Percentiles rank a stretch among this genome's conserved stretches.
These are phyloP conservation scores for Chlorophyllum brunneum DNA, from an alignment of 768 basidiomycete species.

Conservation along the genomic window DNA sequence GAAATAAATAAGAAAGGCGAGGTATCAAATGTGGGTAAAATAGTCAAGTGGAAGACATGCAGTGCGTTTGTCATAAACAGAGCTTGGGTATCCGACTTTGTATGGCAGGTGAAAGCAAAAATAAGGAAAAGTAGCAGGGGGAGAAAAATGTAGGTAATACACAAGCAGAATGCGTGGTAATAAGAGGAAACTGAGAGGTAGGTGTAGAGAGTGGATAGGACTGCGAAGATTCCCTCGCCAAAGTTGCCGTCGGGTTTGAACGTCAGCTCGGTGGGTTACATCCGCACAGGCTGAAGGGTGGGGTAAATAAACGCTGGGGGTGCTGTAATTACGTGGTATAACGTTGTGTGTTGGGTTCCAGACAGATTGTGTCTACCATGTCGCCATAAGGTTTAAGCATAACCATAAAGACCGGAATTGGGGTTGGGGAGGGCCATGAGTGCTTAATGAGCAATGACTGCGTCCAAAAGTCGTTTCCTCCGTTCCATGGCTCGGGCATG, in stretches of 20 bases:
- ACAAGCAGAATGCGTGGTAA: neutral
- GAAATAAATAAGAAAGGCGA: neutral
- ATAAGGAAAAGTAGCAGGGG: neutral
- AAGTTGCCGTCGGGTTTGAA: neutral
- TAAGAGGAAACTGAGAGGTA: neutral
- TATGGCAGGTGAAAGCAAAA: neutral
- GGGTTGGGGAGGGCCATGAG: neutral
- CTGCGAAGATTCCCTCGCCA: neutral
- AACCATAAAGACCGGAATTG: neutral
- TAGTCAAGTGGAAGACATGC: neutral
- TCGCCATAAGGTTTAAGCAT: constrained; percentile 11
- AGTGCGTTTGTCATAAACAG: neutral
- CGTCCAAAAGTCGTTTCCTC: constrained; percentile 9
- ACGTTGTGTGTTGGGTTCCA: neutral
- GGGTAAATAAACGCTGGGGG: no score
- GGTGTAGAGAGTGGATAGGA: neutral
- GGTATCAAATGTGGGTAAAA: constrained; percentile 4
- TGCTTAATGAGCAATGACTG: constrained; percentile 10
- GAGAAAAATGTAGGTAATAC: neutral
- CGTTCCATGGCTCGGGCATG: constrained; percentile 2
- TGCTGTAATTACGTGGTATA: neutral
- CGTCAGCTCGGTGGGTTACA: neutral
- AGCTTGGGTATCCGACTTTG: constrained; percentile 8
- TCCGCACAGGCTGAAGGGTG: neutral
- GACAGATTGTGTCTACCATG: neutral